phyloP scores from a whole-genome alignment of 176 grass and related monocot genomes.

The Eleusine coracana region DNA sequence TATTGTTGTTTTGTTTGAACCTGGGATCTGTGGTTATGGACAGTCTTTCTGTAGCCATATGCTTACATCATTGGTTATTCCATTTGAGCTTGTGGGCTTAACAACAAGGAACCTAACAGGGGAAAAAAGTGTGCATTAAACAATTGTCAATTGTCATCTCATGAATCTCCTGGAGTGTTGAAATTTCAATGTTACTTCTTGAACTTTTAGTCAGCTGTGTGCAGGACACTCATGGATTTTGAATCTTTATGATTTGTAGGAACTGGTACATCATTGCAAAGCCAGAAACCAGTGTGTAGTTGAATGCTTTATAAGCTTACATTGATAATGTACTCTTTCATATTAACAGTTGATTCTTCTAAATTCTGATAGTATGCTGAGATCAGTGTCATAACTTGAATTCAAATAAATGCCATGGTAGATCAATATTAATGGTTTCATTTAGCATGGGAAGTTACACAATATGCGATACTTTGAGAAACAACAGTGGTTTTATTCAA shows the following conservation, averaged over 20 bases:
- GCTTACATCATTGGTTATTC: background rate
- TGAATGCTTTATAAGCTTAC: background rate
- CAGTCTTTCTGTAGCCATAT: background rate
- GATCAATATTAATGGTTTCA: background rate
- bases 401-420: background rate
- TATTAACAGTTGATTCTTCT: background rate
- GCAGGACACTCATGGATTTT: background rate
- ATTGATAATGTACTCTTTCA: background rate
- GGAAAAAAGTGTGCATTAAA: background rate
- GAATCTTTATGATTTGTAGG: background rate
- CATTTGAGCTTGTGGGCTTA: conserved; percentile 23
- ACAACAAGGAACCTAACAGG: background rate
- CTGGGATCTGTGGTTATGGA: background rate
- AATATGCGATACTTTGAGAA: background rate
- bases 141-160: background rate
- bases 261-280: background rate
- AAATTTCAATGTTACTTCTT: background rate
- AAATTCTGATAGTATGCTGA: background rate
- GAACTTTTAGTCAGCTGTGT: background rate
- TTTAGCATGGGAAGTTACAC: background rate
- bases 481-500: conserved; percentile 22
- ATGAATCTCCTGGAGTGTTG: conserved; percentile 18
- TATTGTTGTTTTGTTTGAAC: conserved; percentile 6
- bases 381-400: background rate
- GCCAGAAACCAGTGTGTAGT: background rate